Evolutionary conservation across 768 basidiomycete species (phyloP), one percentile per base, ranked within the genome.

Genomic region (Hemileccinum rubropunctum): DNA sequence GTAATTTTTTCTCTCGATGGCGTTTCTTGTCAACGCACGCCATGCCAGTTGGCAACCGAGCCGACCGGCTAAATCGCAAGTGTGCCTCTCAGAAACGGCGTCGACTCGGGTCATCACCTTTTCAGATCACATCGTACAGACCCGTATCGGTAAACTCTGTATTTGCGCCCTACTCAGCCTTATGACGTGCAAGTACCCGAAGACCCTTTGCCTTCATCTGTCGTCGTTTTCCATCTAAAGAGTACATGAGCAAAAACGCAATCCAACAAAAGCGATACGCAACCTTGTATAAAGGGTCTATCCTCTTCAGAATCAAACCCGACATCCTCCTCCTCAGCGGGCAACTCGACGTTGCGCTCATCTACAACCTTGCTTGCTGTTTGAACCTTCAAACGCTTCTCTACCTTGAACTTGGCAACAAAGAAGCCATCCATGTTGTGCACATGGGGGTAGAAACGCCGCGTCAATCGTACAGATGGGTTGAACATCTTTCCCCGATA

Each of bases 401-500:
- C 87, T n/a, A 98, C 86, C 70, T 90, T 95, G 79, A 99, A 91
- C 70, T 98, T 98, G 51, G 95, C 95, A 48, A 98, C 95, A 68
- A 80, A 99, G 79, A 99, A 99, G 6, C 97, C 97, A 67, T 99
- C 97, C 95, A 98, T 97, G 71, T 99, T 99, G 73, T 98, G 95
- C 60, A 97, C 94, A 69, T 98, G 95, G 14, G 95, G 91, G 66
- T 94, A 95, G 69, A 93, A 95, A 53, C 97, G 76, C 58, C 93
- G 75, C 17, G 97, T 97, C 56, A 95, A 70, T 54, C 74, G 77
- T 60, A 99, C 66, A 56, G 80, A 88, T 30, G 87, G 76, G 65
- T 84, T 77, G 72, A 98, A 98, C 27, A 71, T 79, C 78, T 95
- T 98, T 18, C 95, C 97, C 45, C 92, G 84, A 74, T 85, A 98